Evolutionary conservation across 1,284 basidiomycete species (phyloP), one percentile per base, ranked within the genome.

Genomic region (Paramarasmius palmivorus): DNA sequence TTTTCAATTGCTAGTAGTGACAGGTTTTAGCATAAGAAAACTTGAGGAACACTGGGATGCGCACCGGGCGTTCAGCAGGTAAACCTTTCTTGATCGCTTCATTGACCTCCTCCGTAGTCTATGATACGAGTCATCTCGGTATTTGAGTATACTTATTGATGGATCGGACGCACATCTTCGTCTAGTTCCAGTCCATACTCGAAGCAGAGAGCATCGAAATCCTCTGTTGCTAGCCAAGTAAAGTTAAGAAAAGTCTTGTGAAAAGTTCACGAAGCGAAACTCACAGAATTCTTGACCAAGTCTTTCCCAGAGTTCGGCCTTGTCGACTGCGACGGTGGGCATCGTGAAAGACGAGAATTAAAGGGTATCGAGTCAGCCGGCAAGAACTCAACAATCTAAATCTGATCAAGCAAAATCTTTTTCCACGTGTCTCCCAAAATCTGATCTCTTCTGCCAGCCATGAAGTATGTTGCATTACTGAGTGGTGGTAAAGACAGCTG

Each of bases 401-500:
- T 58, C 59, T 61, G 56, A 52, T 56, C 44, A 29, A 14, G 8
- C 10, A 8, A 15, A 46, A n/a, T 29, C 32, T 14, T 32, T 26
- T 41, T 46, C 29, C 44, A 23, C 44, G 29, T 29, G 44, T 10
- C 29, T 29, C 23, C 41, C 12, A 29, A 32, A 34, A 32, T 32
- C 12, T n/a, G 22, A 20, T 23, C 17, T 14, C 25, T 26, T 46
- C 55, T 44, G 50, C 53, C 45, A 26, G 53, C 57, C 46, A 96
- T 97, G 94, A 95, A 95, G 74, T 94, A 96, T 68, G 88, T 98
- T 61, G 96, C 92, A 2, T 78, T 99, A 54, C 84, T 99, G 47
- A 98, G 95, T 52, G 97, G 97, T 32, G 97, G 97, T 41, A 99
- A 99, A 71, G 97, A 99, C 73, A 94, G 91, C 67, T 97, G 95